A percentile compares a stretch with the other conserved stretches of the same genome.
phyloP scores from a whole-genome alignment of 2,329 filamentous ascomycete genomes.

The Aureobasidium subglaciale region DNA sequence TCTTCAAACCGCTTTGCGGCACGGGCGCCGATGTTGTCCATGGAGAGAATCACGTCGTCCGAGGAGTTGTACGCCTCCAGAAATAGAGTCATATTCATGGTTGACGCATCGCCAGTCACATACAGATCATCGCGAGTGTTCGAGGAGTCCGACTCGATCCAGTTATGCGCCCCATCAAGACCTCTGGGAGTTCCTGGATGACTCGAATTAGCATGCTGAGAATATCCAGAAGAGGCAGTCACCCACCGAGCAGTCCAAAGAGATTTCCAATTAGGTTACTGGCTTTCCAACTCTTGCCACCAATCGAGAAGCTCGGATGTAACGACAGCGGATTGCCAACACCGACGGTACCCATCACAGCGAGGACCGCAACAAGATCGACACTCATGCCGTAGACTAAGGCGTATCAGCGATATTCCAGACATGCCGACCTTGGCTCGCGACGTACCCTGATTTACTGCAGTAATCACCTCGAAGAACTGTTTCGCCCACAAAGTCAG shows the following conservation, averaged over 20 bases:
- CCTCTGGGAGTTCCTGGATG: conserved; percentile 23
- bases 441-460: neutral
- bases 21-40: conserved; percentile 26
- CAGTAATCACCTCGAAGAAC: conserved; percentile 3
- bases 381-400: conserved; percentile 25
- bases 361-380: conserved; percentile 25
- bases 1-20: conserved; percentile 25
- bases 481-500: neutral
- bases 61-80: conserved; percentile 36
- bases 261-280: conserved; percentile 34
- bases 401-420: neutral
- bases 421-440: neutral
- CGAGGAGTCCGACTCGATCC: conserved; percentile 49
- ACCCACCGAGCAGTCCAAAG: conserved; percentile 20
- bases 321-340: conserved; percentile 35
- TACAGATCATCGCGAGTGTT: conserved; percentile 49
- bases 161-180: conserved; percentile 47
- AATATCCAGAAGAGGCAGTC: too few species aligned
- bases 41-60: conserved; percentile 21
- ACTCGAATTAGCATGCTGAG: too few species aligned
- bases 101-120: conserved; percentile 38
- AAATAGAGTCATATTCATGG: conserved; percentile 48
- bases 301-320: conserved; percentile 27
- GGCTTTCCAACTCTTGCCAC: conserved; percentile 20
- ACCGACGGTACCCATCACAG: conserved; percentile 27